Conservation (phyloP, 768 basidiomycete species). For the Hortiboletus flavorubellus region DNA sequence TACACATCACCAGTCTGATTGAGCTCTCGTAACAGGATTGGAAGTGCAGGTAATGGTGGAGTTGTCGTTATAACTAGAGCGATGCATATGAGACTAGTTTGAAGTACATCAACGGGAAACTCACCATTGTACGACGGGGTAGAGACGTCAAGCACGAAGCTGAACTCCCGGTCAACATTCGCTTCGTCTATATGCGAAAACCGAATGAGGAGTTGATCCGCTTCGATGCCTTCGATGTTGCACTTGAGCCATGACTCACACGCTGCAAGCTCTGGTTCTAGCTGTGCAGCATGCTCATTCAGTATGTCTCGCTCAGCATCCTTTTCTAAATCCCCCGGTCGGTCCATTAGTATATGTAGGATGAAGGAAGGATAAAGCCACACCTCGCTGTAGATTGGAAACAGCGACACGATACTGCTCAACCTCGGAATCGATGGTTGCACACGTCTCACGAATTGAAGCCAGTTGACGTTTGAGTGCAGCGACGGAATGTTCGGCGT, state of each 20-base stretch:
- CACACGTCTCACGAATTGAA: constrained; percentile 56
- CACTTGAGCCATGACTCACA: constrained; percentile 60
- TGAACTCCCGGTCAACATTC: constrained; percentile 61
- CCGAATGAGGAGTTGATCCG: constrained; percentile 67
- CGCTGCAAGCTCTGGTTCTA: constrained; percentile 52
- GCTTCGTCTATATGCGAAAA: constrained; percentile 63
- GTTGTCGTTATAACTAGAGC: constrained; percentile 72
- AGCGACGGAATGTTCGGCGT: constrained; percentile 59
- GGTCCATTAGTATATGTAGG: background rate
- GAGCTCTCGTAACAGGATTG: constrained; percentile 65
- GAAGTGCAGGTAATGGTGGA: constrained; percentile 63
- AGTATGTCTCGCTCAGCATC: constrained; percentile 60
- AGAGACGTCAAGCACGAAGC: constrained; percentile 73
- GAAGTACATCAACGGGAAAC: constrained; percentile 10
- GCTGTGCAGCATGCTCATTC: constrained; percentile 46
- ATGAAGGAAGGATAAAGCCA: constrained; percentile 15
- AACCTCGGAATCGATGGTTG: constrained; percentile 63
- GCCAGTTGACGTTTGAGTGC: constrained; percentile 65
- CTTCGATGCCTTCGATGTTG: constrained; percentile 74
- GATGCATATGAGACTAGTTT: background rate
- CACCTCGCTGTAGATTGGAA: constrained; percentile 64
- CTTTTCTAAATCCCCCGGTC: constrained; percentile 47
- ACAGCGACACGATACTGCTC: constrained; percentile 65
- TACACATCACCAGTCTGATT: constrained; percentile 70
- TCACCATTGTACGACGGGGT: constrained; percentile 61